Evolutionary conservation across 768 basidiomycete genomes (phyloP).

Genomic region (Mycena galericulata): DNA sequence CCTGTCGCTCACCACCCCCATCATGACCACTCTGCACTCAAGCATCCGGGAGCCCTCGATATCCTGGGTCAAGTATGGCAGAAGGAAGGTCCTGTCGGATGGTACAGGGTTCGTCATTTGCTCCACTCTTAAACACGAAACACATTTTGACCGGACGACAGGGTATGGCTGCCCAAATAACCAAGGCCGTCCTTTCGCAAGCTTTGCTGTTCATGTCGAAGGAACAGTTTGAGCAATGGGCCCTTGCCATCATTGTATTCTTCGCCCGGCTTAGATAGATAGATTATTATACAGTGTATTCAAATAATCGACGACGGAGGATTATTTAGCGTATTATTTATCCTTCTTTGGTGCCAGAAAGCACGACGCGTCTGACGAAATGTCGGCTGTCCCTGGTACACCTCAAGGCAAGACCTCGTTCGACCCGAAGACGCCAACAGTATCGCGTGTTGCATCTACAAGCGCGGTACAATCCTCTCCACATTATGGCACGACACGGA

Average conservation of each 20-base stretch:
- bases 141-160: constrained; percentile 47
- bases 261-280: constrained; percentile 52
- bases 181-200: constrained; percentile 95
- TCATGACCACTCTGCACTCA: constrained; percentile 56
- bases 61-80: constrained; percentile 78
- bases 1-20: constrained; percentile 51
- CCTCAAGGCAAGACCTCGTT: constrained; percentile 53
- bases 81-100: constrained; percentile 87
- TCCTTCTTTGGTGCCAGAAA: not conserved
- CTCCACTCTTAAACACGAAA: not conserved
- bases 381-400: constrained; percentile 54
- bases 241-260: constrained; percentile 75
- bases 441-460: constrained; percentile 60
- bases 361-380: constrained; percentile 21
- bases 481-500: constrained; percentile 84
- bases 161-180: constrained; percentile 97
- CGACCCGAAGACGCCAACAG: constrained; percentile 66
- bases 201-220: constrained; percentile 97
- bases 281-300: not conserved
- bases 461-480: constrained; percentile 78
- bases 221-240: constrained; percentile 95
- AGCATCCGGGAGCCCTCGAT: constrained; percentile 80
- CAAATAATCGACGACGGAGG: not conserved
- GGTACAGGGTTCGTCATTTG: constrained; percentile 84
- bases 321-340: constrained; percentile 3